Conservation (phyloP, 495 filamentous ascomycete species). For the Aspergillus campestris region DNA sequence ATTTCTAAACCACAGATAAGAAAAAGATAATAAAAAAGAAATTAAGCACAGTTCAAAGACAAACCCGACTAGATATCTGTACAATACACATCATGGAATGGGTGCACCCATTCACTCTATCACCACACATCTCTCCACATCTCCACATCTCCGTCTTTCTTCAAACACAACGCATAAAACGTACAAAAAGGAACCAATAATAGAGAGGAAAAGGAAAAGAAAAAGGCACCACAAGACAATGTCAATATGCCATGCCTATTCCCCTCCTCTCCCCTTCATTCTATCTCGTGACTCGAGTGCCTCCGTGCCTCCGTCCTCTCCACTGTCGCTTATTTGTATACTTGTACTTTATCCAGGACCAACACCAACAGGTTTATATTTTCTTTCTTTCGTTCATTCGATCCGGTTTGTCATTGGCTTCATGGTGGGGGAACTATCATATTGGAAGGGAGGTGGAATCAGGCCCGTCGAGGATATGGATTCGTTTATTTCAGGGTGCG, state of each 20-base stretch:
- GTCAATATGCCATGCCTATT: too few relatives aligned
- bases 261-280: too few relatives aligned
- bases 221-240: too few relatives aligned
- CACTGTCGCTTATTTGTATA: too few relatives aligned
- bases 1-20: slow-evolving; percentile 28
- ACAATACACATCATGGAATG: slow-evolving; percentile 32
- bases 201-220: not conserved
- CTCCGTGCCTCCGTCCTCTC: too few relatives aligned
- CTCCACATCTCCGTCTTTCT: slow-evolving; percentile 6
- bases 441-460: slow-evolving; percentile 1
- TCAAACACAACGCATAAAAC: slow-evolving; percentile 7
- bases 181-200: slow-evolving; percentile 8
- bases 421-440: too few relatives aligned
- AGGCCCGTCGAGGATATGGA: slow-evolving; percentile 9
- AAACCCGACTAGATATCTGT: slow-evolving; percentile 38
- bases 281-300: too few relatives aligned
- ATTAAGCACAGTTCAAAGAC: slow-evolving; percentile 33
- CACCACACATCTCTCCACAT: not conserved
- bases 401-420: slow-evolving; percentile 7
- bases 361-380: too few relatives aligned
- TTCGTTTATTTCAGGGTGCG: slow-evolving; percentile 70
- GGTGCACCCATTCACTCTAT: too few relatives aligned
- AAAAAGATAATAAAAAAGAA: slow-evolving; percentile 20
- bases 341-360: too few relatives aligned
- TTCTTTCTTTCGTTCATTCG: not conserved